A percentile compares a stretch with the other conserved stretches of the same genome.
phyloP scores from a whole-genome alignment of 208 protist species.

The Phytomonas francai region DNA sequence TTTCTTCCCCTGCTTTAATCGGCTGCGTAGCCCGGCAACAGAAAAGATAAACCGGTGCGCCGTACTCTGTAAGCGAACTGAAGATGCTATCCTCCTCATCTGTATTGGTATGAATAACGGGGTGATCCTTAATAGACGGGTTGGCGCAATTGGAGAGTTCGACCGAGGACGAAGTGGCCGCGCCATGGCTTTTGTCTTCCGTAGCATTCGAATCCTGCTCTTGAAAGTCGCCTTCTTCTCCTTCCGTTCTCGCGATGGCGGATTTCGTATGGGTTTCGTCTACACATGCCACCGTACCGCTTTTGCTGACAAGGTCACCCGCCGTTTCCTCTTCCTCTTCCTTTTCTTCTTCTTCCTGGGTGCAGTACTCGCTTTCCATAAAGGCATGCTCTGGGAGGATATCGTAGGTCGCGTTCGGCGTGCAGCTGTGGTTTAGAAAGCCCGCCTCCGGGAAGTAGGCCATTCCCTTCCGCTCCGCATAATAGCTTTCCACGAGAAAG shows the following conservation, averaged over 20 bases:
- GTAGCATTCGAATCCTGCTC: not conserved
- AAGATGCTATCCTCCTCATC: constrained; percentile 15
- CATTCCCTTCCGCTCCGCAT: constrained; percentile 79
- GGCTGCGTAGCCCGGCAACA: constrained; percentile 75
- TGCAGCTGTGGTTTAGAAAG: constrained; percentile 86
- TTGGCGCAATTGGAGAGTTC: not conserved
- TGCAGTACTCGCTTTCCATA: constrained; percentile 66
- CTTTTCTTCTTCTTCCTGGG: constrained; percentile 14
- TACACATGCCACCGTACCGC: not conserved
- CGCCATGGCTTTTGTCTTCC: too few relatives aligned
- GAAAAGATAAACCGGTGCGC: constrained; percentile 71
- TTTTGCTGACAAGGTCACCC: too few relatives aligned
- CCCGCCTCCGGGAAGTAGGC: constrained; percentile 86
- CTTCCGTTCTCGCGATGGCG: not conserved
- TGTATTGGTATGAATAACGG: not conserved
- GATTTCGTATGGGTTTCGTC: not conserved
- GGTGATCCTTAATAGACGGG: not conserved
- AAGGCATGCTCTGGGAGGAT: constrained; percentile 78
- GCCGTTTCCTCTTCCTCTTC: constrained; percentile 5
- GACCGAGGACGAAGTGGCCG: too few relatives aligned
- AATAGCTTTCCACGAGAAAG: constrained; percentile 80
- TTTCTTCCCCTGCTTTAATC: constrained; percentile 60
- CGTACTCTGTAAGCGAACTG: constrained; percentile 32
- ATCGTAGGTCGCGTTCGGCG: constrained; percentile 77
- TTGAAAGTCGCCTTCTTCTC: not conserved